A percentile compares a stretch with the other conserved stretches of the same genome.
phyloP scores from a whole-genome alignment of 23 red algal species.

The Agarophyton chilense region DNA sequence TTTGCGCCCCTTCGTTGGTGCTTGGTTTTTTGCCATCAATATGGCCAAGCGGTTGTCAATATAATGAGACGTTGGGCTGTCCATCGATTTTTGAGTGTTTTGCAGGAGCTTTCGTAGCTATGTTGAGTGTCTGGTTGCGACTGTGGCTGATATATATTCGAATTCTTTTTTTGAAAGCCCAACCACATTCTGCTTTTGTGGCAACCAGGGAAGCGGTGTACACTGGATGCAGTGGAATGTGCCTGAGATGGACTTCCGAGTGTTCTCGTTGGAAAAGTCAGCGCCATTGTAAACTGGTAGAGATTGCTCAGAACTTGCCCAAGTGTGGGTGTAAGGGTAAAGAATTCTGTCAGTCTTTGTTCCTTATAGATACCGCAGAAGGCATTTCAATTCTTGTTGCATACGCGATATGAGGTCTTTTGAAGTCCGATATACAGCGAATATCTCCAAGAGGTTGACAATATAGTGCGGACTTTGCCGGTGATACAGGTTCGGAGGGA shows the following conservation, averaged over 20 bases:
- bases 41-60: neutral
- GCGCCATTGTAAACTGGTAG: neutral
- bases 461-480: neutral
- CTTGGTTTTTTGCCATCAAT: neutral
- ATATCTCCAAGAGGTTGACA: neutral
- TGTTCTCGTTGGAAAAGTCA: neutral
- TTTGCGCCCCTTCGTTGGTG: neutral
- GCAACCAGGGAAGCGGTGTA: neutral
- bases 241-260: neutral
- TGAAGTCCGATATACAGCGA: neutral
- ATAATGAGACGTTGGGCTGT: neutral
- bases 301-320: neutral
- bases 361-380: conserved; percentile 30
- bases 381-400: no score
- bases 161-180: neutral
- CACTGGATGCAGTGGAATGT: neutral
- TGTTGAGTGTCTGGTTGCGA: neutral
- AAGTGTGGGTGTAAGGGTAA: neutral
- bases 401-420: conserved; percentile 1
- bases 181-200: conserved; percentile 11
- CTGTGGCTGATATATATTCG: conserved; percentile 13
- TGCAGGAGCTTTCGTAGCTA: neutral
- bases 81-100: neutral
- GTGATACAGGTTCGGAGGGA: neutral
- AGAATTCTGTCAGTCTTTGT: neutral